Evolutionary conservation across 345 rosid species (phyloP), one percentile per base, ranked within the genome.

Genomic region (Eucalyptus cladocalyx): DNA sequence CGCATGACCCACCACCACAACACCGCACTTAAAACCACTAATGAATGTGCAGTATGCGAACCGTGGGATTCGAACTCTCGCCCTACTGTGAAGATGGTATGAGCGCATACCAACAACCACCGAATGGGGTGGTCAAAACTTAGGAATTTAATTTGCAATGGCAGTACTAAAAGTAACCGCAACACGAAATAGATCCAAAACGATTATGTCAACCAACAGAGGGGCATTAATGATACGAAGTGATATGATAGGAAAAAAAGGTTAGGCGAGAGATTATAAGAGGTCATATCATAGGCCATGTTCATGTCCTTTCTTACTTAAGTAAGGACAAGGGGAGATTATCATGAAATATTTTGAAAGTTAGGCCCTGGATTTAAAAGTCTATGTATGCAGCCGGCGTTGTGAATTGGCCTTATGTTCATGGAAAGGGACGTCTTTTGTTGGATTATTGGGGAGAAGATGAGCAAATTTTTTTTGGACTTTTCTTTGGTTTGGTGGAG

Each of bases 1-100:
- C 1, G 5, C 15, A 1, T 0, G 6, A 48, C 1, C 50, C 16
- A 48, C 1, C 15, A 48, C 16, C 6, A 13, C 16, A 0, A 48
- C 16, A 2, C 6, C 50, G 6, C 50, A 48, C 50, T 13, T 13
- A 48, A 48, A 16, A 13, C 16, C 16, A 13, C 50, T 48, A 48
- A 13, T 13, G 6, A 48, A 48, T 48, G 50, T 48, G 50, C 50
- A 48, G 1, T 13, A 48, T 48, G 50, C 2, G 0, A 48, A 48
- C 0, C 2, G 0, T 48, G 50, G 50, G 50, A 48, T 48, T 48
- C 2, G 0, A 48, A 48, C 16, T 48, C 16, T 48, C 15, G 2
- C 50, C 16, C 2, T 48, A 48, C 0, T 1, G 16, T 48, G 6
- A 48, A 48, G 50, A 13, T 16, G 16, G 50, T 13, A 0, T 13